Evolutionary conservation across 257 asterid species (phyloP).

Genomic region (Osmanthus fragrans): DNA sequence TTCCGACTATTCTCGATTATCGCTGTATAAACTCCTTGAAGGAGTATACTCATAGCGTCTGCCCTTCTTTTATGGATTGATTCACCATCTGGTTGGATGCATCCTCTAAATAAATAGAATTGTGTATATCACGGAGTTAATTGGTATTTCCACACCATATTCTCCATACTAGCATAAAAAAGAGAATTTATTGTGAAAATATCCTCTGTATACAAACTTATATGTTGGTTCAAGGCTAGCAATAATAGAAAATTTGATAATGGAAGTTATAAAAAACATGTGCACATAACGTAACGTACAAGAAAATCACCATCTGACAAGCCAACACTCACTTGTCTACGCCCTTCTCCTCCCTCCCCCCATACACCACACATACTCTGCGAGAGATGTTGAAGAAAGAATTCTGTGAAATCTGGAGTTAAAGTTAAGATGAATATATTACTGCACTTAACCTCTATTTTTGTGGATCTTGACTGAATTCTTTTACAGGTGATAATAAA

Average conservation of each 20-base stretch:
- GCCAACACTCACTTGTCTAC: too few species aligned
- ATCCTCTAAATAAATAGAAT: background rate
- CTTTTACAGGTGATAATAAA: conserved; percentile 60
- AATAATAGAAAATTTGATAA: too few species aligned
- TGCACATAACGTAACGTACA: background rate
- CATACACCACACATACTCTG: too few species aligned
- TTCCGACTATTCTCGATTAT: background rate
- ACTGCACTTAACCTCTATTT: background rate
- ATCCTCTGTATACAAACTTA: background rate
- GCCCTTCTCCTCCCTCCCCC: too few species aligned
- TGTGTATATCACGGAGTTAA: background rate
- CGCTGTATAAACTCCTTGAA: background rate
- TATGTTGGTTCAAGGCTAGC: background rate
- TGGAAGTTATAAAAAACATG: background rate
- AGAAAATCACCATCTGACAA: background rate
- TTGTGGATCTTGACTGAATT: conserved; percentile 15
- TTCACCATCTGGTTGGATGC: background rate
- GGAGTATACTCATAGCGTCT: background rate
- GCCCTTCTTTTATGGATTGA: background rate
- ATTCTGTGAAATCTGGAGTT: background rate
- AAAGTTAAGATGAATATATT: background rate
- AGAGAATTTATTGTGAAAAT: background rate
- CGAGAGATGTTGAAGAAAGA: too few species aligned
- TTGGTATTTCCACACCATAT: background rate
- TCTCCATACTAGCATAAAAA: too few species aligned